phyloP scores from a whole-genome alignment of 805 yeast species.

The Saccharomycopsis fodiens region DNA sequence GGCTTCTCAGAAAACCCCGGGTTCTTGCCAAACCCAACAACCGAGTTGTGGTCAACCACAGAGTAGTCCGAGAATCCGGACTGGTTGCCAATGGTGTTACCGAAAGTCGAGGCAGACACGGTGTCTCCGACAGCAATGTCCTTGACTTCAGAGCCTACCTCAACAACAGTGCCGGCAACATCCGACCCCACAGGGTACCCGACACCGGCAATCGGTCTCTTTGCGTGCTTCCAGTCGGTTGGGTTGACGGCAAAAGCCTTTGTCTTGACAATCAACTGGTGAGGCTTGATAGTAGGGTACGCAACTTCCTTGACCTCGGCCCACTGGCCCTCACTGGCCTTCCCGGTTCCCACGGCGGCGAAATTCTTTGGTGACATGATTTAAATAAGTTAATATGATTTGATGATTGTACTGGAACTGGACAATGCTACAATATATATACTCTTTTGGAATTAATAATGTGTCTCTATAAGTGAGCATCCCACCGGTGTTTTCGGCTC shows the following conservation, averaged over 20 bases:
- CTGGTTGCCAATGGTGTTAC: slow-evolving; percentile 35
- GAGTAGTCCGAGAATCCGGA: slow-evolving; percentile 50
- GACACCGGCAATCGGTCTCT: slow-evolving; percentile 46
- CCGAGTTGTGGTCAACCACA: slow-evolving; percentile 30
- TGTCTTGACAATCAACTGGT: slow-evolving; percentile 38
- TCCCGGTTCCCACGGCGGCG: background rate
- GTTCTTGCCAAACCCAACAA: slow-evolving; percentile 28
- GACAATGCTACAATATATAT: too few relatives aligned
- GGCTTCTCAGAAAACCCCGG: background rate
- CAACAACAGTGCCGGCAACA: slow-evolving; percentile 27
- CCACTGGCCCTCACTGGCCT: background rate
- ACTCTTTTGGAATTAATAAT: too few relatives aligned
- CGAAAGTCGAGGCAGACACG: slow-evolving; percentile 49
- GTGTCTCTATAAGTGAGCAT: too few relatives aligned
- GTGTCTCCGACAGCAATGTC: slow-evolving; percentile 42
- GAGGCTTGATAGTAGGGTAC: slow-evolving; percentile 25
- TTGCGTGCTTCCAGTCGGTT: slow-evolving; percentile 39
- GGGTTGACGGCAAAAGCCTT: slow-evolving; percentile 50
- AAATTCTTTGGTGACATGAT: background rate
- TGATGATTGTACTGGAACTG: too few relatives aligned
- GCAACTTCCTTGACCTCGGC: slow-evolving; percentile 22
- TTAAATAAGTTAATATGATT: too few relatives aligned
- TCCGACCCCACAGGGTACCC: slow-evolving; percentile 48
- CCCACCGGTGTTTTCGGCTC: too few relatives aligned
- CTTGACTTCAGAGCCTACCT: slow-evolving; percentile 35